These are phyloP conservation scores for Arabidopsis arenosa DNA, from an alignment of 345 rosid genomes.

Conservation along the genomic window DNA sequence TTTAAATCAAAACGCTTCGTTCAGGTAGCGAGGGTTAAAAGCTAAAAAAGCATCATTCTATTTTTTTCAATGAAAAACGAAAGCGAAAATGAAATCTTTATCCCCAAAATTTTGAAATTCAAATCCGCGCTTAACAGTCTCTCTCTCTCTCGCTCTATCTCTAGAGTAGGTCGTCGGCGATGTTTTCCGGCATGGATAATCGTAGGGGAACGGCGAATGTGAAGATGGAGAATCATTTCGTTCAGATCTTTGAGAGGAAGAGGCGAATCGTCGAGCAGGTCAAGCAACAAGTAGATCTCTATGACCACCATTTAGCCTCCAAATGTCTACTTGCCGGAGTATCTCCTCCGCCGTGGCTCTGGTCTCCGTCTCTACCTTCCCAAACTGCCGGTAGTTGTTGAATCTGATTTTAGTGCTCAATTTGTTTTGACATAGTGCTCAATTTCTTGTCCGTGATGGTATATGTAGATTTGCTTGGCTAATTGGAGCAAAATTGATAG, in stretches of 20 bases:
- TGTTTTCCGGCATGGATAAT: conserved; percentile 42
- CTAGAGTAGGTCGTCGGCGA: conserved; percentile 28
- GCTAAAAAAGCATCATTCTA: not conserved
- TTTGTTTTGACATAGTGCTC: conserved; percentile 12
- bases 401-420: not conserved
- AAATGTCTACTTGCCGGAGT: conserved; percentile 69
- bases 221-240: conserved; percentile 64
- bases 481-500: not conserved
- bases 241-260: conserved; percentile 77
- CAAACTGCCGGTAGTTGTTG: conserved; percentile 47
- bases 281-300: conserved; percentile 63
- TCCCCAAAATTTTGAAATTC: conserved; percentile 45
- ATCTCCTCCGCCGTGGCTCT: conserved; percentile 79
- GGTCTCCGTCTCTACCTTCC: conserved; percentile 49
- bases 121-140: conserved; percentile 42
- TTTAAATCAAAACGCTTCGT: conserved; percentile 25
- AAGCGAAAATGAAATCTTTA: conserved; percentile 9
- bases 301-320: conserved; percentile 76
- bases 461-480: conserved; percentile 3
- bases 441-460: conserved; percentile 20
- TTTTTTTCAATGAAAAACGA: conserved; percentile 15
- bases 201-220: conserved; percentile 36
- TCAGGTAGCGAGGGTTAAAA: not conserved
- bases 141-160: conserved; percentile 35
- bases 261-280: conserved; percentile 60